phyloP scores from a whole-genome alignment of 345 rosid species.

The Laguncularia racemosa region DNA sequence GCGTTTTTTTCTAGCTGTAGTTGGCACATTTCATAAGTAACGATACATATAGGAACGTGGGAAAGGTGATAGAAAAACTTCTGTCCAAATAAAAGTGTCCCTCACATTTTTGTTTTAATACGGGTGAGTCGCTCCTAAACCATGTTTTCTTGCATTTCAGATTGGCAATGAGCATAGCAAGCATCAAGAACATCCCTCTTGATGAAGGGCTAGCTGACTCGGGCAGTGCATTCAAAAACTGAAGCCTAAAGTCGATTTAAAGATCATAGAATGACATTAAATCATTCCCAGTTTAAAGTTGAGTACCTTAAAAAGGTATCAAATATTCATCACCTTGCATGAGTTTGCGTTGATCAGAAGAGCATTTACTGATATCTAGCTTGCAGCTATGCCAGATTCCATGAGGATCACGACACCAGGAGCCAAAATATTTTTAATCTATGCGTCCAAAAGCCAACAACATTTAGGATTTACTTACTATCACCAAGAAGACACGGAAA shows the following conservation, averaged over 20 bases:
- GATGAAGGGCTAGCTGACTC: constrained; percentile 46
- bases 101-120: constrained; percentile 43
- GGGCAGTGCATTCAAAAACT: constrained; percentile 52
- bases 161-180: constrained; percentile 87
- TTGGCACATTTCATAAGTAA: too few relatives aligned
- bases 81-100: background rate
- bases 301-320: background rate
- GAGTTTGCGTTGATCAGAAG: constrained; percentile 44
- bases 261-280: background rate
- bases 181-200: constrained; percentile 76
- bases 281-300: background rate
- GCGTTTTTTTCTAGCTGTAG: too few relatives aligned
- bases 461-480: too few relatives aligned
- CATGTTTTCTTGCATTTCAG: constrained; percentile 74
- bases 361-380: constrained; percentile 54
- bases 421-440: constrained; percentile 83
- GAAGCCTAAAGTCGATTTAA: constrained; percentile 49
- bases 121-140: constrained; percentile 65
- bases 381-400: constrained; percentile 84
- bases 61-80: too few relatives aligned
- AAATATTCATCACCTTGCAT: constrained; percentile 52
- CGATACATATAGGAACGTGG: too few relatives aligned
- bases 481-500: background rate
- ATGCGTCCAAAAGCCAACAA: constrained; percentile 1
- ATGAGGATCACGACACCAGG: constrained; percentile 67